Evolutionary conservation across 129 eudicot genomes (phyloP).

Genomic region (Deinandra increscens): DNA sequence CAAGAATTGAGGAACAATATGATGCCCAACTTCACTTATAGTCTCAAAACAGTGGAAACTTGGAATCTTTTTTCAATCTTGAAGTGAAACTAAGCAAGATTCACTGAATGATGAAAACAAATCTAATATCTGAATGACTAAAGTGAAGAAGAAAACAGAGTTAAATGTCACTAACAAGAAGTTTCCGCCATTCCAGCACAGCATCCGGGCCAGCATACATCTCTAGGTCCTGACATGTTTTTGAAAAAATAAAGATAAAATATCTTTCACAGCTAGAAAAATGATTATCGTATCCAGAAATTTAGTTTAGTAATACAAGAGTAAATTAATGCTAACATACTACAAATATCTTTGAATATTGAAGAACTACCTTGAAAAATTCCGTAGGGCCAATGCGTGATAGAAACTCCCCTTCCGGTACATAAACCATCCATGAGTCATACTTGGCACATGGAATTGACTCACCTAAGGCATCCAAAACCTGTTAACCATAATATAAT

Average conservation of each 20-base stretch:
- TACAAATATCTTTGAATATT: background rate
- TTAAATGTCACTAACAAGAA: constrained; percentile 64
- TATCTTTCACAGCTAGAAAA: background rate
- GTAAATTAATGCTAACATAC: background rate
- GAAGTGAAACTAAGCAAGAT: constrained; percentile 3
- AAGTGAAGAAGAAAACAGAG: constrained; percentile 7
- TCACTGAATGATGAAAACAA: background rate
- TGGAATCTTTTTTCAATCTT: background rate
- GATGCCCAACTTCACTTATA: background rate
- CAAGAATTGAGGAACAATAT: background rate
- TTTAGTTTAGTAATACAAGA: background rate
- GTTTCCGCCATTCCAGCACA: constrained; percentile 87
- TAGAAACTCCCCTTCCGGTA: constrained; percentile 94
- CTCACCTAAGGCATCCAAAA: constrained; percentile 95
- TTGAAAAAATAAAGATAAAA: background rate
- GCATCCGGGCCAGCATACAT: constrained; percentile 80
- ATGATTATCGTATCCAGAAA: background rate
- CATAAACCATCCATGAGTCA: constrained; percentile 96
- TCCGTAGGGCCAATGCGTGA: constrained; percentile 97
- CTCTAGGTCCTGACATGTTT: constrained; percentile 72
- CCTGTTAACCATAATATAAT: constrained; percentile 41
- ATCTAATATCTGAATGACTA: background rate
- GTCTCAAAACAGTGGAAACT: background rate
- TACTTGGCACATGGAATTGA: constrained; percentile 80
- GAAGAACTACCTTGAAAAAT: constrained; percentile 64